Base-by-base conservation (phyloP, 2,329 filamentous ascomycete species). In the Exophiala oligosperma region DNA sequence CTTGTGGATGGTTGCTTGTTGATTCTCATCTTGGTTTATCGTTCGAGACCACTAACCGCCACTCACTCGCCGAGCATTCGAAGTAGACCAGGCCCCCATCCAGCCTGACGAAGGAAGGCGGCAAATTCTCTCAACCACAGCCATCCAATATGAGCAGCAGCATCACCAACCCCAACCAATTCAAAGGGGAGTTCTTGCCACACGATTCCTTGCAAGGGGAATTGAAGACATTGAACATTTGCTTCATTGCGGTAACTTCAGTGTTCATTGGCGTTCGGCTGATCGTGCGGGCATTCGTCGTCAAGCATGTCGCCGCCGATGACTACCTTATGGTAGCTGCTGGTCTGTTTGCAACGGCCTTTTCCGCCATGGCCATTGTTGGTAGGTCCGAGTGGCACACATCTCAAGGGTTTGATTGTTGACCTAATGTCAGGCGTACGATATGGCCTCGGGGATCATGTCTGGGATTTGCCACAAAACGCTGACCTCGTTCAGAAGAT, bases 381-480 rank as follows among this genome's bases (percentile, higher is more conserved):
- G 63, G 63, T 63, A 57, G 28, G 63, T 56, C 35, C 4, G 35
- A 17, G 6, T 28, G 17, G 17, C n/a, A 21, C 17, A 1, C 7
- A 21, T 2, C 14, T 23, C 3, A 17, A 23, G 24, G 8, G 26
- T 38, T 24, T 14, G 12, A 23, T 14, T 26, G 7, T 9, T 38
- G 14, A n/a, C 8, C 6, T 24, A 14, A 7, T 1, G n/a, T 40
- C 14, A 64, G 62, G 60, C 17, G 58, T 62, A 49, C 49, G 56
- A 46, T 67, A 69, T 47, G 72, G 72, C 4, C 68, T 73, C 52
- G 72, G 72, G 14, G 61, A 56, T 8, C 72, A 73, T 54, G 53
- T 70, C 9, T 62, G 61, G 2, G 63, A 69, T 11, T 64, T 74
- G 7, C 54, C 67, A 17, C 46, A 66, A 54, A 50, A 63, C 35